These are phyloP conservation scores for Salvia hispanica DNA, from an alignment of 257 asterid genomes.

Conservation along the genomic window DNA sequence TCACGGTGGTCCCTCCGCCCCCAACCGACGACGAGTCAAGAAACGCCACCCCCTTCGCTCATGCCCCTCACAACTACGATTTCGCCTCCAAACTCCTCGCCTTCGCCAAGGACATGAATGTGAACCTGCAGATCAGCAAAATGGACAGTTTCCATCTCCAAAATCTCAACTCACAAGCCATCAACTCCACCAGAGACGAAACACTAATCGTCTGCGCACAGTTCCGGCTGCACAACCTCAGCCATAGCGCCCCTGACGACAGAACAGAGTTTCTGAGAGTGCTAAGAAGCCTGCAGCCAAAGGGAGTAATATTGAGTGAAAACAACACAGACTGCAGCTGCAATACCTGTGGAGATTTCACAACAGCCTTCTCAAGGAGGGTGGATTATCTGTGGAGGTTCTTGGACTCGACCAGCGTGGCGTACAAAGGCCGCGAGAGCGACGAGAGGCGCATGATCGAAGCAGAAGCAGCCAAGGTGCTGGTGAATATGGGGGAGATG, in stretches of 20 bases:
- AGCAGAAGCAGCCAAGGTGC: constrained; percentile 77
- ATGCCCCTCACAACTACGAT: constrained; percentile 56
- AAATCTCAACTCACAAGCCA: constrained; percentile 53
- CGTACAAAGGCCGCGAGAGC: constrained; percentile 76
- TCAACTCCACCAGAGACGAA: constrained; percentile 59
- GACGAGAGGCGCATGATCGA: constrained; percentile 89
- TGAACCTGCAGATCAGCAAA: constrained; percentile 72
- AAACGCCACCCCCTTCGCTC: constrained; percentile 48
- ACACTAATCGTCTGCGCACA: constrained; percentile 67
- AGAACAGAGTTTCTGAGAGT: constrained; percentile 54
- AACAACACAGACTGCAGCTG: constrained; percentile 76
- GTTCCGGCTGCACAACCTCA: constrained; percentile 67
- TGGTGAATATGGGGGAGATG: constrained; percentile 61
- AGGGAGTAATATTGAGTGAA: constrained; percentile 68
- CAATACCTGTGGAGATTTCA: constrained; percentile 67
- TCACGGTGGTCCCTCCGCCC: constrained; percentile 59
- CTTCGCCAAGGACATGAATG: constrained; percentile 66
- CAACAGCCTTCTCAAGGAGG: constrained; percentile 60
- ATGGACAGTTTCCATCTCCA: constrained; percentile 56
- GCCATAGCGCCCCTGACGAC: constrained; percentile 59
- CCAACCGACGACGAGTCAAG: constrained; percentile 37
- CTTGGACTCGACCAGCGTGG: constrained; percentile 69
- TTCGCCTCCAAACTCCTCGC: constrained; percentile 62
- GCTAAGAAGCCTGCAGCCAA: constrained; percentile 56
- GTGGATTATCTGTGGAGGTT: constrained; percentile 74